Evolutionary conservation across 352 stramenopile species (phyloP), one percentile per base, ranked within the genome.

Genomic region (Globisporangium takayamanum): DNA sequence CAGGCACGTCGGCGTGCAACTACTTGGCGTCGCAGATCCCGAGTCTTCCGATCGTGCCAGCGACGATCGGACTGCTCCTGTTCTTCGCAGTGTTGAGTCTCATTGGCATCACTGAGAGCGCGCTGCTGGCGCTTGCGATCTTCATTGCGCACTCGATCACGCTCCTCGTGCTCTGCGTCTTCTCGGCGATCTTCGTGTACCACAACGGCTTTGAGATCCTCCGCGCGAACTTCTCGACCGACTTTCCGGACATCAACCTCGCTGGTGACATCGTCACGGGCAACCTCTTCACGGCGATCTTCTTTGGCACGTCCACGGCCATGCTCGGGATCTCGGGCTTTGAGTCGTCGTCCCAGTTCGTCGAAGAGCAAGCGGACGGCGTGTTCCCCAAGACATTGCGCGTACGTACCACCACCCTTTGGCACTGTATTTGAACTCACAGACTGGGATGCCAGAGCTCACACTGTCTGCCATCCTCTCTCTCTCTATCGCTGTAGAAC

Each of bases 281-380:
- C 22, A 92, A 92, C 62, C 66, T 93, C 30, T 73, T 90, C 48
- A 94, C 84, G n/a, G 88, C 88, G 3, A 64, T 96, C 39, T 96
- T 95, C 67, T 97, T 97, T 54, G 90, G 90, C 54, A 94, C 88
- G 49, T 96, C 83, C 4, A 91, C 84, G 5, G 92, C 92, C n/a
- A 97, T 98, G 88, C 85, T 98, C 15, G 94, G 94, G 50, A 96
- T 98, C 65, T 97, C 86, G 18, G 94, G 94, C 22, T 98, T 98
- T 57, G 94, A 98, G 69, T 96, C 87, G 5, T 96, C 86, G 46
- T 96, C 89, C 25, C 92, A 98, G 70, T 98, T 98, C 73, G 89
- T 98, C 18, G 87, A 98, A 69, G 90, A 97, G 62, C 91, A 98
- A 63, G 89, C 82, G n/a, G 76, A 93, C n/a, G 92, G 92, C 16